Base-by-base conservation (phyloP, 106 monocot species). In the Triglochin maritima region DNA sequence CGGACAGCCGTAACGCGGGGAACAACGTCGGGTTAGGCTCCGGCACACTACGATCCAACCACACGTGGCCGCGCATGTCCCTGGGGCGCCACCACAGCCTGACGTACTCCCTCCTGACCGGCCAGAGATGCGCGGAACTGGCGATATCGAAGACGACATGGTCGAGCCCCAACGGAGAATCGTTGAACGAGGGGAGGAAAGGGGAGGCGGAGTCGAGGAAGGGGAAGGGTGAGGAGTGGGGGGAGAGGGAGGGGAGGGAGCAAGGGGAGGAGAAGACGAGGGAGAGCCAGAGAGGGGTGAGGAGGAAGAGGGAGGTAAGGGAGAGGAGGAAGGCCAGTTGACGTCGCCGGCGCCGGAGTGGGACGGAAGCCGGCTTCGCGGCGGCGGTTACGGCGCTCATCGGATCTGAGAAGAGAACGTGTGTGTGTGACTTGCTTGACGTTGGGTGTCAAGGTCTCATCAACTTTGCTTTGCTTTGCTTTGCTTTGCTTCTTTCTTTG, bases 121-220 rank as follows among this genome's bases (percentile, higher is more conserved):
- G 77, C 82, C 82, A 89, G 75, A 95, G 81, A 15, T 75, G 77
- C 17, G 90, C 81, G 17, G 93, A 93, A 44, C 86, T 81, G 16
- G 86, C 93, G 72, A 93, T 84, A 74, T 86, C 89, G 67, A 89
- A 95, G 72, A 95, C 70, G 52, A 95, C 65, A 77, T 89, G 89
- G 61, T 49, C 50, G 9, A 87, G 76, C 11, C 80, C 73, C 50
- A 76, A 81, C 0, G 77, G 79, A 4, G 61, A 3, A 5, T 43
- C 51, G 42, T 29, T 7, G 49, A 13, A 55, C 17, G 2, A 1
- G 48, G 16, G 65, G 58, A 11, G 65, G 70, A 15, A 7, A 49
- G 17, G 12, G 12, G 9, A 44, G 63, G 12, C 8, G 72, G 53
- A 44, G 57, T 64, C 47, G 76, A 44, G 9, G 49, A 62, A 43